These are phyloP conservation scores for Tympanopsis confertula DNA, from an alignment of 2,329 filamentous ascomycete genomes.

Conservation along the genomic window DNA sequence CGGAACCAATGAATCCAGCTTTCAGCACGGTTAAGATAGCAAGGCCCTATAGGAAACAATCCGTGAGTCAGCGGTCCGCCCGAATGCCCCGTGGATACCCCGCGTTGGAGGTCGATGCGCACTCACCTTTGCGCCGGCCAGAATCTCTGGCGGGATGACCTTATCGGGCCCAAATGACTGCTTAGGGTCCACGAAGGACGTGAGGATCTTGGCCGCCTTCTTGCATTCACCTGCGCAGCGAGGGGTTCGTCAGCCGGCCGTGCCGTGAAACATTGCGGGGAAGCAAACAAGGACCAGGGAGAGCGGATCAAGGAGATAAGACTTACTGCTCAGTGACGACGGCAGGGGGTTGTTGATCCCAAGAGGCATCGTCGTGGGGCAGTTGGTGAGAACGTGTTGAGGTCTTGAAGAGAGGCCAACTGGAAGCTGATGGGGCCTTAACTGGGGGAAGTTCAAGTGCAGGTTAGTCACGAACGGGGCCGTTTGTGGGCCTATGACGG, in stretches of 20 bases:
- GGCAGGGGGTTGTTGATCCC: slow-evolving; percentile 1
- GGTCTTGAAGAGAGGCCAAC: too few relatives aligned
- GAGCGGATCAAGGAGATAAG: neutral
- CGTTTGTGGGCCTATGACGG: too few relatives aligned
- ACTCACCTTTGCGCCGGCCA: slow-evolving; percentile 78
- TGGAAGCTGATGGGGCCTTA: too few relatives aligned
- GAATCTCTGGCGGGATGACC: slow-evolving; percentile 81
- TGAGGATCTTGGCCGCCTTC: slow-evolving; percentile 91
- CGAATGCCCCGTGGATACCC: too few relatives aligned
- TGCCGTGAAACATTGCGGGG: neutral
- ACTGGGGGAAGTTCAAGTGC: too few relatives aligned
- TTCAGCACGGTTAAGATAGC: slow-evolving; percentile 80
- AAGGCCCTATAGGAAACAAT: slow-evolving; percentile 42
- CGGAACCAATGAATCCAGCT: slow-evolving; percentile 74
- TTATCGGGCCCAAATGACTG: slow-evolving; percentile 95
- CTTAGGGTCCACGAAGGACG: slow-evolving; percentile 85
- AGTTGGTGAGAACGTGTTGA: too few relatives aligned
- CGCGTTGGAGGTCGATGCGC: too few relatives aligned
- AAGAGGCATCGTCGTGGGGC: slow-evolving; percentile 1
- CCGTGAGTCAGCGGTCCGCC: too few relatives aligned
- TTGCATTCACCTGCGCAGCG: slow-evolving; percentile 74
- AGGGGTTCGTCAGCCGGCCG: neutral
- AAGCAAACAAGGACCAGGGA: neutral
- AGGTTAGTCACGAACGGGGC: too few relatives aligned
- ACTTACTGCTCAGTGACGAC: neutral